phyloP scores from a whole-genome alignment of 73 alveolate genomes.

The Tetrahymena elliotti region DNA sequence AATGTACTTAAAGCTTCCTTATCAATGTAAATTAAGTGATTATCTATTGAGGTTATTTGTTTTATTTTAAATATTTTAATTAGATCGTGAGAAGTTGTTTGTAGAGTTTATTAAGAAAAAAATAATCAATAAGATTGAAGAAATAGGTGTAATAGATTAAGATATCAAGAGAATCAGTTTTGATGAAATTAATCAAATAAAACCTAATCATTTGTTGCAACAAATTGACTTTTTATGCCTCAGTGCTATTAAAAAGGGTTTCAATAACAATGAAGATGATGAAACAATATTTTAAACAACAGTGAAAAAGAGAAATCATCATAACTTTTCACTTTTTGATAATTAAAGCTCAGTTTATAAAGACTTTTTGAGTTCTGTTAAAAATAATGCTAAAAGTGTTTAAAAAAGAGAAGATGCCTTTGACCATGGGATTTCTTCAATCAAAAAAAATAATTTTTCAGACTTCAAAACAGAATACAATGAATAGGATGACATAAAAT shows the following conservation, averaged over 20 bases:
- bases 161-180: not conserved
- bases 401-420: not conserved
- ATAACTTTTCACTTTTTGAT: not conserved
- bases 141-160: not conserved
- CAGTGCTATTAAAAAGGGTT: not conserved
- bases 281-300: not conserved
- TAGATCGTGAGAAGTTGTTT: not conserved
- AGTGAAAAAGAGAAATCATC: not conserved
- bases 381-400: not conserved
- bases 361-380: not conserved
- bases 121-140: not conserved
- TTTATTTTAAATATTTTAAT: too few species aligned
- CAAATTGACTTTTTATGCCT: not conserved
- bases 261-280: not conserved
- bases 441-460: not conserved
- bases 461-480: not conserved
- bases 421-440: not conserved
- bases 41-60: too few species aligned
- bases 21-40: not conserved
- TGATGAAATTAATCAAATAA: not conserved
- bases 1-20: not conserved
- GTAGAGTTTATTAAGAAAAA: not conserved
- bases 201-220: not conserved
- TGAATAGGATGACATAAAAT: not conserved
- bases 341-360: not conserved